Evolutionary conservation across 2,329 filamentous ascomycete species (phyloP), one percentile per base, ranked within the genome.

Genomic region (Penicillium sp.): DNA sequence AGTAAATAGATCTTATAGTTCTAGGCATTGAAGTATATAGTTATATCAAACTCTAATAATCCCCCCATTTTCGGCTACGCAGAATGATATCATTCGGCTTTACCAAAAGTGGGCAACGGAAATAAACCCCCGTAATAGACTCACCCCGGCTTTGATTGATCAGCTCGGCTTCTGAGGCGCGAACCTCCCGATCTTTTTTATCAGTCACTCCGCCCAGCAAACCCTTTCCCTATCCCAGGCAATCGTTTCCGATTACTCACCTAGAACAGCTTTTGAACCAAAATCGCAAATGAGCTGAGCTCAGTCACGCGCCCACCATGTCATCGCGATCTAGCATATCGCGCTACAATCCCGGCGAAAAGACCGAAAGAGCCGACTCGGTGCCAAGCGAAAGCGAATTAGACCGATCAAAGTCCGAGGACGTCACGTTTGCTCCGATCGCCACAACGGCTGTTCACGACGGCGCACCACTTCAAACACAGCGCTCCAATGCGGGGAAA

Each of bases 401-500:
- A 2, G 58, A 63, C 11, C 46, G 42, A 4, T 55, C 45, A 1
- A 54, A 50, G 16, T 49, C 58, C 29, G 50, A 60, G 5, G 56
- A 55, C 13, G 41, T 50, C n/a, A 46, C 44, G 6, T 61, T 56
- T 48, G 60, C 54, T 9, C 67, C 68, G 18, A 70, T 70, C 34
- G 64, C 45, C 31, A 39, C 45, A 6, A 49, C 44, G 43, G 45
- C 21, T 32, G 41, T n/a, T 29, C 50, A 64, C 27, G 59, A 63
- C 8, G 54, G 22, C 45, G 53, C n/a, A 38, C 43, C 34, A 18
- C 45, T 68, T 36, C 61, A 61, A 22, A 65, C 54, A 41, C 45
- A 61, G 39, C 59, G 59, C 9, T 65, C 63, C 3, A 63, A 56
- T 39, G 45, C 59, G 3, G 69, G 67, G 13, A 62, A 61, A n/a